phyloP scores from a whole-genome alignment of 495 filamentous ascomycete genomes.

The Penicillium ochrochloron region DNA sequence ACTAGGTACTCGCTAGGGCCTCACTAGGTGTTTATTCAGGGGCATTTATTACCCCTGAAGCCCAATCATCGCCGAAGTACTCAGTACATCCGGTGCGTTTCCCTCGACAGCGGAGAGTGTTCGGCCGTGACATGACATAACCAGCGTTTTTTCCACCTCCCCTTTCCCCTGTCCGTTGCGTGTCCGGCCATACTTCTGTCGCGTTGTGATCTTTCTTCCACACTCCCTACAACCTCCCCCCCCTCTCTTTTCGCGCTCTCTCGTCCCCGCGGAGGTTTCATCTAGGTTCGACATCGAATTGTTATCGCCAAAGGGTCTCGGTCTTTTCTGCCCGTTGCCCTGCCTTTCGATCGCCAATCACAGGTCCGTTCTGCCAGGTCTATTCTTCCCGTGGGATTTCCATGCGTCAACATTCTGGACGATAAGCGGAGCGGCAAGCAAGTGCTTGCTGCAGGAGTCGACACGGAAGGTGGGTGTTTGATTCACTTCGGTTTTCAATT shows the following conservation, averaged over 20 bases:
- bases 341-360: conserved; percentile 30
- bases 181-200: conserved; percentile 14
- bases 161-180: conserved; percentile 21
- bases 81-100: not conserved
- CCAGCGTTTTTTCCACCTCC: conserved; percentile 19
- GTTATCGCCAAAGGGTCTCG: not conserved
- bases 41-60: conserved; percentile 11
- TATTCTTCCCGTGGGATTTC: conserved; percentile 42
- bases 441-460: conserved; percentile 59
- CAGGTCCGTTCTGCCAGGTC: conserved; percentile 37
- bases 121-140: conserved; percentile 26
- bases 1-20: not conserved
- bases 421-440: conserved; percentile 59
- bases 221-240: not conserved
- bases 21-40: not conserved
- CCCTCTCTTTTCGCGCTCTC: not conserved
- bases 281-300: conserved; percentile 2
- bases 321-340: conserved; percentile 6
- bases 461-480: conserved; percentile 53
- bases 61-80: not conserved
- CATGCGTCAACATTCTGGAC: conserved; percentile 59
- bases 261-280: conserved; percentile 1
- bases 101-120: not conserved
- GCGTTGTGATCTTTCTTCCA: conserved; percentile 17
- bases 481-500: conserved; percentile 11